These are phyloP conservation scores for Solanum appendiculatum DNA, from an alignment of 257 asterid species.

Conservation along the genomic window DNA sequence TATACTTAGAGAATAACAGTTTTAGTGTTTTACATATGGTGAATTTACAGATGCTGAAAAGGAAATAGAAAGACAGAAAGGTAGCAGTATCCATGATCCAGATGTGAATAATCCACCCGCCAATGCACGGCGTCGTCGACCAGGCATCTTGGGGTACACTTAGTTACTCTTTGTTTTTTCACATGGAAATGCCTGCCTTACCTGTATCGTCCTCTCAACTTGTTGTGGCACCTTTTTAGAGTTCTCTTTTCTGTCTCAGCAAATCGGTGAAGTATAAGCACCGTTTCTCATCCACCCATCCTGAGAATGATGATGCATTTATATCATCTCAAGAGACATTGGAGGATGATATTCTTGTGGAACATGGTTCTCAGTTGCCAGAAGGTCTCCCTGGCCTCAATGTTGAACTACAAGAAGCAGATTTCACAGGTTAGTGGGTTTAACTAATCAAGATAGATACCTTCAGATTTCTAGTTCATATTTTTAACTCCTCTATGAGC, in stretches of 20 bases:
- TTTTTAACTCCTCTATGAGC: neutral
- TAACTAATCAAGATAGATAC: neutral
- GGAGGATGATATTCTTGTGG: slow-evolving; percentile 20
- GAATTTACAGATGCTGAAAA: slow-evolving; percentile 51
- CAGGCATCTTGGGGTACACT: slow-evolving; percentile 65
- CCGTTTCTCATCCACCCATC: slow-evolving; percentile 26
- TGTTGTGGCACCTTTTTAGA: neutral
- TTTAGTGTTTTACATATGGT: neutral
- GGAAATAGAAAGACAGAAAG: slow-evolving; percentile 66
- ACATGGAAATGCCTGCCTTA: neutral
- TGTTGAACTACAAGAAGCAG: slow-evolving; percentile 31
- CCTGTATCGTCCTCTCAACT: neutral
- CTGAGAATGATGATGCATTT: slow-evolving; percentile 32
- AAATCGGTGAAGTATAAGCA: slow-evolving; percentile 44
- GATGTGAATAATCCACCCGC: slow-evolving; percentile 24
- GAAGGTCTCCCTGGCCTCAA: slow-evolving; percentile 13
- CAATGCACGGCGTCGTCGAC: slow-evolving; percentile 42
- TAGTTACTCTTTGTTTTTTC: neutral
- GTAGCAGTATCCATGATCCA: slow-evolving; percentile 23
- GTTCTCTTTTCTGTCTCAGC: slow-evolving; percentile 24
- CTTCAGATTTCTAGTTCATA: neutral
- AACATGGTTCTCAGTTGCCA: slow-evolving; percentile 20
- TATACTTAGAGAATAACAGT: neutral
- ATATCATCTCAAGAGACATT: slow-evolving; percentile 35
- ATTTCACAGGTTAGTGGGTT: slow-evolving; percentile 43